Conservation (phyloP, 441 rosid species). For the Rhodomyrtus psidioides region DNA sequence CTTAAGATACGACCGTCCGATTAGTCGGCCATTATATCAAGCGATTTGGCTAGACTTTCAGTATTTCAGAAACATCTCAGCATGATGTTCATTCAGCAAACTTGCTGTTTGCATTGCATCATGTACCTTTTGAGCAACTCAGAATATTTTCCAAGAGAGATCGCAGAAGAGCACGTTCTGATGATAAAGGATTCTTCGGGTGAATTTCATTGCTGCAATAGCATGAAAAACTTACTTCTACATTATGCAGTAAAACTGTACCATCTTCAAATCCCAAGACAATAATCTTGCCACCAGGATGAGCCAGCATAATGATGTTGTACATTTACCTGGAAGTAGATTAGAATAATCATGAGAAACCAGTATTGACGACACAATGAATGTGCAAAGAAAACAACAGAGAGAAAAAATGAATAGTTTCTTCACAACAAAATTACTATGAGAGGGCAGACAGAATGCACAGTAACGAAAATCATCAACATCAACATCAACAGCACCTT, state of each 20-base stretch:
- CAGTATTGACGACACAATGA: background rate
- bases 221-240: constrained; percentile 44
- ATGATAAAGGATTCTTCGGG: background rate
- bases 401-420: background rate
- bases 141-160: background rate
- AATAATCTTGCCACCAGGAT: constrained; percentile 81
- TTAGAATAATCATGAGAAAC: background rate
- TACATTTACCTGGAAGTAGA: constrained; percentile 43
- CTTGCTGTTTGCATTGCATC: background rate
- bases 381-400: background rate
- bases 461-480: too few relatives aligned
- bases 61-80: too few relatives aligned
- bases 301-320: constrained; percentile 75
- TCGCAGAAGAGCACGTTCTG: background rate
- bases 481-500: too few relatives aligned
- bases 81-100: background rate
- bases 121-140: background rate
- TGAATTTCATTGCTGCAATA: background rate
- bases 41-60: too few relatives aligned
- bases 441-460: background rate
- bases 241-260: constrained; percentile 68
- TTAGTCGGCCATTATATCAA: too few relatives aligned
- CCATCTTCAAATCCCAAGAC: constrained; percentile 90
- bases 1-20: too few relatives aligned
- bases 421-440: background rate